Base-by-base conservation (phyloP, 1,284 basidiomycete genomes). In the Microbotryomycetes sp. region DNA sequence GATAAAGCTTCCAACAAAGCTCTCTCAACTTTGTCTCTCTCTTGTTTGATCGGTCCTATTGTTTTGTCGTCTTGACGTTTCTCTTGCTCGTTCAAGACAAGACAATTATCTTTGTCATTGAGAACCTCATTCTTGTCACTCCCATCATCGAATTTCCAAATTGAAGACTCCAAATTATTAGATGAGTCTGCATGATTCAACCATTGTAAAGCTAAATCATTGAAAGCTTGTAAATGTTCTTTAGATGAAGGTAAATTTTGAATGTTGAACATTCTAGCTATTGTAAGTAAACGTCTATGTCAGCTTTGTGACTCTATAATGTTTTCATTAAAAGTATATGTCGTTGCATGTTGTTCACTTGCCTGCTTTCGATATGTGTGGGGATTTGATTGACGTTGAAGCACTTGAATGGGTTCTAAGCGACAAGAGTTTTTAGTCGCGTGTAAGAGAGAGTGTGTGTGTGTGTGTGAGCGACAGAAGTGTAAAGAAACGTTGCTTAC, bases 121-220 rank as follows among this genome's bases (percentile, higher is more conserved):
- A n/a, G n/a, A n/a, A n/a, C n/a, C n/a, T n/a, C n/a, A n/a, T n/a
- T n/a, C n/a, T n/a, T n/a, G n/a, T n/a, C n/a, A n/a, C n/a, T n/a
- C n/a, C n/a, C n/a, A 19, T 42, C 36, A 12, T 9, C 36, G 19
- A 12, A 9, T 42, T 19, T 42, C 36, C 36, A 42, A 19, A 42
- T 12, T 19, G 36, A 19, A 42, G 9, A 9, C 12, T 42, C 36
- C 36, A 42, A 42, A 9, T 9, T 42, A 12, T 9, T 9, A n/a
- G n/a, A n/a, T 42, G 9, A 9, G 36, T 12, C 12, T 19, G 36
- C 36, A 42, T 9, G 36, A 42, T 42, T 19, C 31, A 63, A 51
- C 63, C 63, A 67, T 16, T 69, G 60, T 3, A 69, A 49, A 3
- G 67, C 67, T 28, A 69, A 56, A 54, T 69, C 67, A 52, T 69